phyloP scores from a whole-genome alignment of 73 alveolate species.

The Paramecium pentaurelia region DNA sequence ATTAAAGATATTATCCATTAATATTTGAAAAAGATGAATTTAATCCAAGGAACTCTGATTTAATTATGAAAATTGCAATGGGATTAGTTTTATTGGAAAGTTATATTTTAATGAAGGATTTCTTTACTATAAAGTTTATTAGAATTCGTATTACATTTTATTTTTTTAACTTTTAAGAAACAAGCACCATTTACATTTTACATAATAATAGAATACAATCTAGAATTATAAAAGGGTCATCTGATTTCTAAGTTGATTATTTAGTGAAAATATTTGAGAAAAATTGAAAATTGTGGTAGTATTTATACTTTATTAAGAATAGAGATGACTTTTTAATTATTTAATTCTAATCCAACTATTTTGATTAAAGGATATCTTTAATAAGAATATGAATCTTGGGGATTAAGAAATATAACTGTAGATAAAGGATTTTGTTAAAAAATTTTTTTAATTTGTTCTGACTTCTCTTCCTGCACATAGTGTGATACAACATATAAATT shows the following conservation, averaged over 20 bases:
- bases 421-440: neutral
- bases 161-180: neutral
- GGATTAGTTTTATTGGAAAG: neutral
- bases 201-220: neutral
- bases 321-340: neutral
- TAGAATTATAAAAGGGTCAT: neutral
- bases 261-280: neutral
- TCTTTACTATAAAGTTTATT: neutral
- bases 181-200: neutral
- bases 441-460: neutral
- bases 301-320: neutral
- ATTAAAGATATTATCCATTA: neutral
- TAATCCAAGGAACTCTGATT: neutral
- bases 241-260: neutral
- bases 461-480: neutral
- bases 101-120: neutral
- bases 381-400: neutral
- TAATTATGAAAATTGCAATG: neutral
- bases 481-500: neutral
- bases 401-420: neutral
- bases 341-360: neutral
- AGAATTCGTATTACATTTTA: neutral
- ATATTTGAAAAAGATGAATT: neutral
- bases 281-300: neutral
- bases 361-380: neutral